Conservation (phyloP, 345 rosid species). For the thale cress (Arabidopsis thaliana) region TAIR10.1 NC_003074.8:17467001-17467500, state of each 20-base stretch:
- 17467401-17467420: slow-evolving; percentile 88
- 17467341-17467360: slow-evolving; percentile 88
- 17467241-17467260: slow-evolving; percentile 80
- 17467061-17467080: slow-evolving; percentile 72
- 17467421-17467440: slow-evolving; percentile 73
- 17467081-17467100: slow-evolving; percentile 87
- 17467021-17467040: slow-evolving; percentile 76
- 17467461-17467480: slow-evolving; percentile 73
- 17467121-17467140: neutral
- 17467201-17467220: slow-evolving; percentile 58
- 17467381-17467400: slow-evolving; percentile 87
- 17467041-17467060: slow-evolving; percentile 71
- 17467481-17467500: slow-evolving; percentile 84
- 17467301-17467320: slow-evolving; percentile 77
- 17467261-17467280: slow-evolving; percentile 86
- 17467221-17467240: slow-evolving; percentile 71
- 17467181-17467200: slow-evolving; percentile 45
- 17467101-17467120: slow-evolving; percentile 45
- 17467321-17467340: slow-evolving; percentile 83
- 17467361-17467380: slow-evolving; percentile 72
- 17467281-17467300: slow-evolving; percentile 87
- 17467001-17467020: slow-evolving; percentile 73
- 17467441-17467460: slow-evolving; percentile 59
- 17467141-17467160: neutral
- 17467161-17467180: neutral